A percentile compares a stretch with the other conserved stretches of the same genome.
phyloP scores from a whole-genome alignment of 352 stramenopile species.

The Pythium aphanidermatum region DNA sequence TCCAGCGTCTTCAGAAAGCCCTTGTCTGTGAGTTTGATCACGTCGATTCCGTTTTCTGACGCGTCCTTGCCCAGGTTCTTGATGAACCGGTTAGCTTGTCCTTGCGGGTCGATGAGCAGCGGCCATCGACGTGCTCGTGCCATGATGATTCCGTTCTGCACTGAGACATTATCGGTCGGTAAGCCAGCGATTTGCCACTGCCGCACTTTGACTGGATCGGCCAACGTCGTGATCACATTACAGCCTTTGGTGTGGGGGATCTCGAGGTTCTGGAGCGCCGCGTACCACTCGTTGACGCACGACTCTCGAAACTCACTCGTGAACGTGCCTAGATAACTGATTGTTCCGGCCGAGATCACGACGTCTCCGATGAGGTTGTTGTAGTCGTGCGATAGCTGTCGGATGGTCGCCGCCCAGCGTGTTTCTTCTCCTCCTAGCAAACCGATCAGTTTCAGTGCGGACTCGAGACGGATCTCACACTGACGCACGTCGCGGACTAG shows the following conservation, averaged over 20 bases:
- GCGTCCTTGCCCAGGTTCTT: conserved; percentile 89
- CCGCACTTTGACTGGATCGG: conserved; percentile 87
- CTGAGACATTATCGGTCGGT: conserved; percentile 85
- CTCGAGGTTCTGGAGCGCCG: conserved; percentile 49
- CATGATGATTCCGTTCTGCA: conserved; percentile 94
- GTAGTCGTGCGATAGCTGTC: conserved; percentile 70
- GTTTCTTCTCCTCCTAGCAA: conserved; percentile 87
- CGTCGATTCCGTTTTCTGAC: conserved; percentile 80
- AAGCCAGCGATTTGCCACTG: conserved; percentile 90
- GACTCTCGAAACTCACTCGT: conserved; percentile 89
- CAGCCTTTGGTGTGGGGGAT: conserved; percentile 82
- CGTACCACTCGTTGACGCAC: conserved; percentile 83
- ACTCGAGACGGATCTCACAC: conserved; percentile 86
- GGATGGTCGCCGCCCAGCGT: conserved; percentile 83
- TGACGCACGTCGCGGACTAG: conserved; percentile 71
- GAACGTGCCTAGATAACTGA: conserved; percentile 92
- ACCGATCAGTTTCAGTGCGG: conserved; percentile 87
- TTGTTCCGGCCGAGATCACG: conserved; percentile 87
- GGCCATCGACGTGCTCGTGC: conserved; percentile 84
- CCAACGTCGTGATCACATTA: conserved; percentile 86
- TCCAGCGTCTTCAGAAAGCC: conserved; percentile 81
- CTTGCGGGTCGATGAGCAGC: conserved; percentile 90
- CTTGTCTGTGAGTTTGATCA: conserved; percentile 81
- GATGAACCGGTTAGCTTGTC: conserved; percentile 91
- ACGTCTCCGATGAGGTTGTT: conserved; percentile 90